Percentiles rank a stretch among this genome's conserved stretches.
phyloP scores from a whole-genome alignment of 306 rosid species.

The Gastrolobium villosum region DNA sequence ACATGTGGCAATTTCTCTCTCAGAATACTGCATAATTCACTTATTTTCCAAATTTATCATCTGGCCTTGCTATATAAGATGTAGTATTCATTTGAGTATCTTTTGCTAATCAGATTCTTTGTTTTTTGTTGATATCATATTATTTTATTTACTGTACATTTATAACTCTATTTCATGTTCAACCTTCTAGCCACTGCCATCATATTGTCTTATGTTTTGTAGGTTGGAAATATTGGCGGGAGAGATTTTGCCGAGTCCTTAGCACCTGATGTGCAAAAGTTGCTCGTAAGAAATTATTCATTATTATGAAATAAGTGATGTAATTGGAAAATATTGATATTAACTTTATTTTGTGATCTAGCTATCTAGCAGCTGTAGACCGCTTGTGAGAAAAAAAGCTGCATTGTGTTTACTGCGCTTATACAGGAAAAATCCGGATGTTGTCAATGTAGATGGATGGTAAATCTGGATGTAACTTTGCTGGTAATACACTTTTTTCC shows the following conservation, averaged over 20 bases:
- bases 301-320: conserved; percentile 1
- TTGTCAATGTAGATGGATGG: conserved; percentile 99
- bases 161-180: conserved; percentile 14
- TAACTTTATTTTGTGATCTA: conserved; percentile 55
- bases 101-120: neutral
- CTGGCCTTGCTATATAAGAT: conserved; percentile 1
- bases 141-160: conserved; percentile 29
- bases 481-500: conserved; percentile 38
- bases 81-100: conserved; percentile 25
- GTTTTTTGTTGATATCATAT: conserved; percentile 29
- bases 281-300: conserved; percentile 74
- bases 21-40: conserved; percentile 12
- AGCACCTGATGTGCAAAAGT: conserved; percentile 97
- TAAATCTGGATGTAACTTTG: conserved; percentile 57
- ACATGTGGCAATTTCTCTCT: neutral
- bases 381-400: conserved; percentile 97
- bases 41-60: conserved; percentile 2
- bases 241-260: conserved; percentile 99
- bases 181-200: conserved; percentile 37
- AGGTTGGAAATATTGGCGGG: conserved; percentile 99
- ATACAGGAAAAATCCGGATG: conserved; percentile 99
- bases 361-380: conserved; percentile 99
- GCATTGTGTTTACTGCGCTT: conserved; percentile 95
- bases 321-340: conserved; percentile 48
- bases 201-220: conserved; percentile 46